Evolutionary conservation across 371 early-diverging fungal species (phyloP).

Genomic region (Mucor irregularis): DNA sequence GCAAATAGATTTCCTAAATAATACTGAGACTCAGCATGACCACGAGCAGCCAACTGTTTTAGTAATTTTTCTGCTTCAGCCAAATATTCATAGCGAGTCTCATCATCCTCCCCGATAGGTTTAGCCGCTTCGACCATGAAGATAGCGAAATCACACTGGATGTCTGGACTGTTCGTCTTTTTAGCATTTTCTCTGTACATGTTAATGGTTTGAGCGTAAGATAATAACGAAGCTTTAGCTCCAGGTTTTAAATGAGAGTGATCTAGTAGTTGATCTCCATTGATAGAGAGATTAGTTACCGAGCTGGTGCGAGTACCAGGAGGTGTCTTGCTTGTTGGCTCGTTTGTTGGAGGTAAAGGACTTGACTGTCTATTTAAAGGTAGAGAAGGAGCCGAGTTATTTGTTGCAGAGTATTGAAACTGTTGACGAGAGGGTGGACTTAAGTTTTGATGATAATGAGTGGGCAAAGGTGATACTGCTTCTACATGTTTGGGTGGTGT

Average conservation of each 20-base stretch:
- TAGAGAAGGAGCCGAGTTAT: slow-evolving; percentile 28
- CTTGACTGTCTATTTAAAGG: slow-evolving; percentile 20
- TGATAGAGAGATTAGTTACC: slow-evolving; percentile 34
- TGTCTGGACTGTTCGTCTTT: slow-evolving; percentile 77
- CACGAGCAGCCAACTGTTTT: slow-evolving; percentile 60
- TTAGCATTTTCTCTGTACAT: slow-evolving; percentile 82
- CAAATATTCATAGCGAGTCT: slow-evolving; percentile 58
- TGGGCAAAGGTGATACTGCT: slow-evolving; percentile 15
- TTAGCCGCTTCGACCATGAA: slow-evolving; percentile 73
- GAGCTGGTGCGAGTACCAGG: slow-evolving; percentile 39
- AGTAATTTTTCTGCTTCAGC: slow-evolving; percentile 64
- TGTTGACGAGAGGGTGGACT: slow-evolving; percentile 13
- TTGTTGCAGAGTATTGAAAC: slow-evolving; percentile 21
- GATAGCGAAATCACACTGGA: slow-evolving; percentile 84
- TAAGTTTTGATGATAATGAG: slow-evolving; percentile 10
- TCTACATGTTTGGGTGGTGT: slow-evolving; percentile 27
- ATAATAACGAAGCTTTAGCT: slow-evolving; percentile 63
- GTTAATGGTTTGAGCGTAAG: slow-evolving; percentile 70
- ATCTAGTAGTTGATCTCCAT: slow-evolving; percentile 55
- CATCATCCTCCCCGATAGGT: slow-evolving; percentile 53
- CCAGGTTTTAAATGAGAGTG: slow-evolving; percentile 71
- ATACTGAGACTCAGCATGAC: slow-evolving; percentile 69
- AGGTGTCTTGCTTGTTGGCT: slow-evolving; percentile 23
- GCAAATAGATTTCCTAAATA: slow-evolving; percentile 67
- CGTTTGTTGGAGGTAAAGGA: slow-evolving; percentile 17